Evolutionary conservation across 805 yeast genomes (phyloP).

Genomic region (Priceomyces fermenticarens): DNA sequence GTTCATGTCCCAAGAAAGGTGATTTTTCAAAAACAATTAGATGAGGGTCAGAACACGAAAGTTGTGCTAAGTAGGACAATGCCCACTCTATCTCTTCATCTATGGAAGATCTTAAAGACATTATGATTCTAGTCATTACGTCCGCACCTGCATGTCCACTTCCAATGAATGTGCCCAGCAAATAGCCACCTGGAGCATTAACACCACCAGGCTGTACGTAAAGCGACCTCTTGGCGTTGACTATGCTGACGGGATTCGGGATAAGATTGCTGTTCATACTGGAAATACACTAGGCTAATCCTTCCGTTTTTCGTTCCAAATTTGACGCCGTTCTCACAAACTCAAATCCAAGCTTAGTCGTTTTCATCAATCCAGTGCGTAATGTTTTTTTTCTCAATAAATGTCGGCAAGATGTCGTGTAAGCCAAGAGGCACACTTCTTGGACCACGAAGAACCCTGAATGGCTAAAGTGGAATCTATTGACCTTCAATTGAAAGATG

Average conservation of each 20-base stretch:
- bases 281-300: neutral
- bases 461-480: no score
- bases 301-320: no score
- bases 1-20: slow-evolving; percentile 41
- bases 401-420: slow-evolving; percentile 1
- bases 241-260: slow-evolving; percentile 8
- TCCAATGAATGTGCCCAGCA: slow-evolving; percentile 17
- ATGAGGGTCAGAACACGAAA: slow-evolving; percentile 51
- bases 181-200: slow-evolving; percentile 6
- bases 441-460: slow-evolving; percentile 1
- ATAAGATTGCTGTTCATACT: neutral
- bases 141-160: slow-evolving; percentile 54
- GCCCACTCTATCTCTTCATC: slow-evolving; percentile 73
- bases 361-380: no score
- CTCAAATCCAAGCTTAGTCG: no score
- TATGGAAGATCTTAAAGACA: slow-evolving; percentile 67
- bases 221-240: slow-evolving; percentile 6
- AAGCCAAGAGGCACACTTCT: neutral
- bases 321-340: no score
- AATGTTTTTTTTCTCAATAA: no score
- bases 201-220: slow-evolving; percentile 5
- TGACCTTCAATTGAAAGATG: no score
- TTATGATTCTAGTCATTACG: slow-evolving; percentile 59
- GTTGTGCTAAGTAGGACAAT: slow-evolving; percentile 47
- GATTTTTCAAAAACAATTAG: slow-evolving; percentile 44